These are phyloP conservation scores for Poterioochromonas sp. DNA, from an alignment of 352 stramenopile species.

Conservation along the genomic window DNA sequence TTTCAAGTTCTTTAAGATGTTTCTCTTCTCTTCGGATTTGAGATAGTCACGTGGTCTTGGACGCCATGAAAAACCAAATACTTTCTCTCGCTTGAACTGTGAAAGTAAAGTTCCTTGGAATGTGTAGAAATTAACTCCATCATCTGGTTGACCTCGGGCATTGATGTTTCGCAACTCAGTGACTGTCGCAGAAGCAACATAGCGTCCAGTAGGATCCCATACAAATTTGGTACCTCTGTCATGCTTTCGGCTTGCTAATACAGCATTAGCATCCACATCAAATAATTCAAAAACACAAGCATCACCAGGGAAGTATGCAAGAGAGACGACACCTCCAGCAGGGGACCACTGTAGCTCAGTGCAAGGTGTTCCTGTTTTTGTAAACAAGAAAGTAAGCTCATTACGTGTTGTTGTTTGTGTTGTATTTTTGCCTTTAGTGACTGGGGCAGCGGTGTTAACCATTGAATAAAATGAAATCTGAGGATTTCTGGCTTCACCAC, in stretches of 20 bases:
- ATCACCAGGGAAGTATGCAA: conserved; percentile 79
- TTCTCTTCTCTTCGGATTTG: conserved; percentile 76
- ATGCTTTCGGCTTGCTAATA: conserved; percentile 87
- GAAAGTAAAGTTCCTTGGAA: conserved; percentile 92
- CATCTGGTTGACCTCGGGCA: conserved; percentile 97
- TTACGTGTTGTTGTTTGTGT: conserved; percentile 37
- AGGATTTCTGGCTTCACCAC: conserved; percentile 84
- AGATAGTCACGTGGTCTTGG: conserved; percentile 84
- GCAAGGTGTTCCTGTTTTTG: conserved; percentile 62
- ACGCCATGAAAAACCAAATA: conserved; percentile 85
- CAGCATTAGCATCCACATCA: conserved; percentile 87
- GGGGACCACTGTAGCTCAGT: conserved; percentile 95
- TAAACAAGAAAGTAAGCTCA: conserved; percentile 40
- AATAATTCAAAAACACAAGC: conserved; percentile 94
- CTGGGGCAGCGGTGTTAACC: conserved; percentile 48
- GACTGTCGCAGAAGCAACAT: conserved; percentile 73
- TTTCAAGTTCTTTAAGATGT: conserved; percentile 91
- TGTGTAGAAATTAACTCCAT: conserved; percentile 83
- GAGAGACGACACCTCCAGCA: conserved; percentile 77
- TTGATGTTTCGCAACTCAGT: conserved; percentile 48
- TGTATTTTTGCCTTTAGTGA: not conserved
- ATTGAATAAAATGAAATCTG: conserved; percentile 95
- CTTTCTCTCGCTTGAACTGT: conserved; percentile 89
- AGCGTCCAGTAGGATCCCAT: conserved; percentile 92
- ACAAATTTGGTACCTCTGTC: conserved; percentile 94